A percentile compares a stretch with the other conserved stretches of the same genome.
Evolutionary conservation across 129 eudicot species (phyloP).

Genomic region (Sambucus nigra): DNA sequence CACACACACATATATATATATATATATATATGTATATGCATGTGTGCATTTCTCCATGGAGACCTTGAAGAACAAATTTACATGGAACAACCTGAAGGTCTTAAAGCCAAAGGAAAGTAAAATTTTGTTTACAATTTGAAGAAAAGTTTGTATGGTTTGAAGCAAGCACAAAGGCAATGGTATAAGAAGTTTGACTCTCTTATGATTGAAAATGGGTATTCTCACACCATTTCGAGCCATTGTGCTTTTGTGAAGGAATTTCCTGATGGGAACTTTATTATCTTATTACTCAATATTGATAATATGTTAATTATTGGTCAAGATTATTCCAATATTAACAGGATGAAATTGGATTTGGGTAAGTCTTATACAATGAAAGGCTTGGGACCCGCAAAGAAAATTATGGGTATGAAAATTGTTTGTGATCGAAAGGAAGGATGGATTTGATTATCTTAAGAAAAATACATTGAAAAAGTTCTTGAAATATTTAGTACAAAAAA

Average conservation of each 20-base stretch:
- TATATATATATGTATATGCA: no score
- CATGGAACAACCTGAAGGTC: background rate
- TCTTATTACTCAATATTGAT: no score
- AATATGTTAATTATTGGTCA: no score
- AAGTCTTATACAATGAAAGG: no score
- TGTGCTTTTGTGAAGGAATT: background rate
- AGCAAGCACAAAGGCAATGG: background rate
- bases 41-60: no score
- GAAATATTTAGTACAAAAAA: background rate
- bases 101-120: background rate
- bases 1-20: no score
- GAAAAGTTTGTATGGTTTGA: background rate
- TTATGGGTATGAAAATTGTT: slow-evolving; percentile 5
- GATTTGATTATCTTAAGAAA: background rate
- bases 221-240: no score
- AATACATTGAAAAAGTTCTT: background rate
- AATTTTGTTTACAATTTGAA: background rate
- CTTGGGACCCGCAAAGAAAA: slow-evolving; percentile 8
- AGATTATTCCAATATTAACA: background rate
- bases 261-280: no score
- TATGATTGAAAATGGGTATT: no score
- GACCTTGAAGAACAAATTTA: no score
- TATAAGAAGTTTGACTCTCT: no score
- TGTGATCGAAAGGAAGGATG: background rate
- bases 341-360: background rate